phyloP scores from a whole-genome alignment of 2,329 filamentous ascomycete species.

The Scolecobasidium constrictum region DNA sequence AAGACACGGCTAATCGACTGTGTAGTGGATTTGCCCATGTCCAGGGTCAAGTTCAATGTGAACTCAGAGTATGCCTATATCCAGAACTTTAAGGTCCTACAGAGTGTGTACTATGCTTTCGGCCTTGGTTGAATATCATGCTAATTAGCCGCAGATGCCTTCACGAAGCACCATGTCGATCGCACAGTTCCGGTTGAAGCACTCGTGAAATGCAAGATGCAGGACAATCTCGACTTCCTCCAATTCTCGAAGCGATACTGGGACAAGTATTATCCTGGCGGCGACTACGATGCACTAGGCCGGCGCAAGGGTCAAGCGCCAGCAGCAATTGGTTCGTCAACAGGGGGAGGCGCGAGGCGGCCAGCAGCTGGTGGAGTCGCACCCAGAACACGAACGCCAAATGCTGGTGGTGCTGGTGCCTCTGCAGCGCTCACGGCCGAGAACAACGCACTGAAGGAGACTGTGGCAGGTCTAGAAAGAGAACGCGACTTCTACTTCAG shows the following conservation, averaged over 20 bases:
- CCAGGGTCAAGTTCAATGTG: conserved; percentile 94
- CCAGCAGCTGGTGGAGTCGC: conserved; percentile 33
- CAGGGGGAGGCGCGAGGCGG: conserved; percentile 42
- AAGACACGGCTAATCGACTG: not conserved
- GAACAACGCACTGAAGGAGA: conserved; percentile 85
- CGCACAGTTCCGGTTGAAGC: conserved; percentile 80
- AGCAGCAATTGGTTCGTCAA: conserved; percentile 46
- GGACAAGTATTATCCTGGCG: conserved; percentile 96
- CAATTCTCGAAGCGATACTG: conserved; percentile 96
- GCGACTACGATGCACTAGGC: conserved; percentile 85
- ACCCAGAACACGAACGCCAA: conserved; percentile 29
- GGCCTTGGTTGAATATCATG: no score
- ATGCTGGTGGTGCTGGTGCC: conserved; percentile 42
- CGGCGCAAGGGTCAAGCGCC: conserved; percentile 62
- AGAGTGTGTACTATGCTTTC: conserved; percentile 67
- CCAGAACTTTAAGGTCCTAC: conserved; percentile 95
- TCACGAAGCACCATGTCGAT: conserved; percentile 78
- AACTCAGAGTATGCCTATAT: conserved; percentile 96
- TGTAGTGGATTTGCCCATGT: conserved; percentile 86
- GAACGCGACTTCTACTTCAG: conserved; percentile 99
- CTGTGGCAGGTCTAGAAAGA: conserved; percentile 84
- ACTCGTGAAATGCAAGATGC: conserved; percentile 98
- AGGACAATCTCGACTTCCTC: conserved; percentile 98
- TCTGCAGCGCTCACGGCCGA: conserved; percentile 70
- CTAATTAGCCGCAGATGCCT: conserved; percentile 63